Base-by-base conservation (phyloP, 768 basidiomycete genomes). In the Phlegmacium glaucopus region DNA sequence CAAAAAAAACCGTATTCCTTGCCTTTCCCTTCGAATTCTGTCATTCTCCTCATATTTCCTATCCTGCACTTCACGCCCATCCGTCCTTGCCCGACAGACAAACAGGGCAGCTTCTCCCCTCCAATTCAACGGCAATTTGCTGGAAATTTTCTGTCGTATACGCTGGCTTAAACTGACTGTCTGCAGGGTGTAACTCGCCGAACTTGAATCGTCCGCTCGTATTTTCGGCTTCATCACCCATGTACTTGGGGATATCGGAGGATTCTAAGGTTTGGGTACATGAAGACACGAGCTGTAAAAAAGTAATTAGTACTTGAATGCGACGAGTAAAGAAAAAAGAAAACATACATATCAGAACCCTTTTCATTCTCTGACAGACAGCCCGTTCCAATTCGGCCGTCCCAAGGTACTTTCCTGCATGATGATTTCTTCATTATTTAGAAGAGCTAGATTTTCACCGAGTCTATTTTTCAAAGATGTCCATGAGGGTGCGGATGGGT, bases 391-490 rank as follows among this genome's bases (percentile, higher is more conserved):
- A 69, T 54, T 94, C 85, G 4, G 43, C 51, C 28, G 63, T 63
- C 5, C 75, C 92, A 13, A 97, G 68, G 25, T 92, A 83, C 72
- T 97, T 98, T 71, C 78, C 38, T 98, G 74, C 47, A 93, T 45
- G 45, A 98, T 85, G 37, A 99, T 75, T 66, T 98, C 96, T 61
- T 98, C 95, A 56, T 99, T 92, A 44, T 80, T 88, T 59, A 99
- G 68, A 53, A 80, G 72, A 37, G 76, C 68, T 43, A 90, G 58
- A 17, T 79, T 72, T 9, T 67, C 70, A 17, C 79, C 75, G 7
- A 82, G 71, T 4, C 2, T 80, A 83, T 47, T 82, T 80, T 59
- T 88, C 87, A 57, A 87, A 91, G 46, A 97, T 74, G 17, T 85
- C 79, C 45, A 91, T 74, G 56, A 94, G 68, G 1, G 86, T 69